phyloP scores from a whole-genome alignment of 2,329 filamentous ascomycete species.

The Aspergillus neotritici region DNA sequence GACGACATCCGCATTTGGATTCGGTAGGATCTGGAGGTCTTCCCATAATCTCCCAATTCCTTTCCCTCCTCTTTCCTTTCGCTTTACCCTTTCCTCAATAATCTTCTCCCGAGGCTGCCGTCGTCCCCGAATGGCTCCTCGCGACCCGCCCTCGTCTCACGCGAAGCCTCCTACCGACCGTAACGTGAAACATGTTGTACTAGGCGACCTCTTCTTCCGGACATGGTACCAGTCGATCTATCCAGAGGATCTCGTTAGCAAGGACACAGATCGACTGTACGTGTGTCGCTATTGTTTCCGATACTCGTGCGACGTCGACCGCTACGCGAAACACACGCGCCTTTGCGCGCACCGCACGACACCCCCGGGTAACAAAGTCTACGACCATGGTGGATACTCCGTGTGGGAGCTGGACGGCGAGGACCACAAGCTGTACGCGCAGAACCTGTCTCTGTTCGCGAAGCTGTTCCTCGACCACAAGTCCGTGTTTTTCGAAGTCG shows the following conservation, averaged over 20 bases:
- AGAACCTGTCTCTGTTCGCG: slow-evolving; percentile 91
- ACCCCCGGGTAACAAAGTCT: slow-evolving; percentile 68
- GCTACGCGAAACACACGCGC: slow-evolving; percentile 36
- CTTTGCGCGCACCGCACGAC: slow-evolving; percentile 51
- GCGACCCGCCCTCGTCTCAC: slow-evolving; percentile 19
- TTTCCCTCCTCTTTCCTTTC: not conserved
- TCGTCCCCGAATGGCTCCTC: slow-evolving; percentile 25
- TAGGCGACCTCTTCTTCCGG: slow-evolving; percentile 76
- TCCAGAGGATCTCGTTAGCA: slow-evolving; percentile 58
- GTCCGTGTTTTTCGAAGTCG: slow-evolving; percentile 95
- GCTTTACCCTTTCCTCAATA: not conserved
- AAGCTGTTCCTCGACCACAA: slow-evolving; percentile 98
- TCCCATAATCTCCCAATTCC: not conserved
- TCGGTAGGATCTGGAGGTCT: no score
- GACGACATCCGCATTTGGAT: no score
- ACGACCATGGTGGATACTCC: slow-evolving; percentile 72
- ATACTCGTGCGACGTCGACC: slow-evolving; percentile 56
- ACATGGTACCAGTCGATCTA: slow-evolving; percentile 95
- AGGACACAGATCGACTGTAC: slow-evolving; percentile 59
- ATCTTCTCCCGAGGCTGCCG: no score
- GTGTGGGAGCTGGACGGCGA: slow-evolving; percentile 93
- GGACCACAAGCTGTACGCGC: slow-evolving; percentile 80
- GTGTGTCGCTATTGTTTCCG: slow-evolving; percentile 94
- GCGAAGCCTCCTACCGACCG: slow-evolving; percentile 49
- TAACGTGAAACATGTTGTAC: slow-evolving; percentile 79